Evolutionary conservation across 306 rosid genomes (phyloP), one percentile per base, ranked within the genome.

Genomic region (Sesbania bispinosa): DNA sequence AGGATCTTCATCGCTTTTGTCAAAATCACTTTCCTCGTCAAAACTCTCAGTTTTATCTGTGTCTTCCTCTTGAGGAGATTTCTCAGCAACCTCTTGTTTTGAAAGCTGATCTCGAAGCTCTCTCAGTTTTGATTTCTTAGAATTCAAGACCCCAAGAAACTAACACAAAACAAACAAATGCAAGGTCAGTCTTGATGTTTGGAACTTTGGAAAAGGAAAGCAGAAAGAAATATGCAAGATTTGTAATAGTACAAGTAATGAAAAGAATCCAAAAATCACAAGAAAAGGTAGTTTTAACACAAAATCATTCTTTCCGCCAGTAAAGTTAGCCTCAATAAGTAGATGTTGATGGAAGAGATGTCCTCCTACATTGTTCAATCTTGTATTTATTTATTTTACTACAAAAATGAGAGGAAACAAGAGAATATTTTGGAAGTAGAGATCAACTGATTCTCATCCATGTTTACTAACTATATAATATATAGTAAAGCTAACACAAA

Each of bases 61-160:
- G 69, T 82, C 89, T 71, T 77, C 89, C 62, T 86, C 90, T 80
- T 82, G 69, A 61, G 82, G 87, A 68, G 85, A 82, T 75, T 86
- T 87, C 61, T 81, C 82, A 35, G 81, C 67, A 26, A 41, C 53
- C n/a, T 65, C 75, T 57, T 61, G 52, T 55, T 78, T 84, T 7
- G 84, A 66, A 39, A 88, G 71, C 75, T 88, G 82, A 76, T 81
- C 92, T 67, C 89, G 88, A 67, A 92, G 81, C 79, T 85, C 96
- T 81, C 92, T 84, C 36, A 89, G 73, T 79, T 92, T 92, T 24
- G 82, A 81, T 80, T 93, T 93, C 85, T 93, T 93, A 11, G 97
- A 84, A 79, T 93, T 93, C 70, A 93, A 84, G 78, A 93, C 90
- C 32, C 77, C 85, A n/a, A 93, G 79, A 83, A 93, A 90, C 98